Percentiles rank a stretch among this genome's conserved stretches.
phyloP scores from a whole-genome alignment of 2,329 filamentous ascomycete species.

The Ceratocystis colombiana region DNA sequence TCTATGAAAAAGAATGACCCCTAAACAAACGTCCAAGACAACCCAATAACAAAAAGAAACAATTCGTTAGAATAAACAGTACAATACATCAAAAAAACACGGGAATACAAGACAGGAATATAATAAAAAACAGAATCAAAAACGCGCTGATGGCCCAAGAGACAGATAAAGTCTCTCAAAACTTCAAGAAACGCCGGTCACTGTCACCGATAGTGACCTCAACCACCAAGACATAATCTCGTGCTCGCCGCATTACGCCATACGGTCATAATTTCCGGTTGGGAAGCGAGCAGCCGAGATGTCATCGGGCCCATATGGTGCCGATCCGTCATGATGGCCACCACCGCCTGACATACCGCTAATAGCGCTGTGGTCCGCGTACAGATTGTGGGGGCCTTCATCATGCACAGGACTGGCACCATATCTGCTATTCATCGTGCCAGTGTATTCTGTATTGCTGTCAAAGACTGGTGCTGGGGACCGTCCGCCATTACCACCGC shows the following conservation, averaged over 20 bases:
- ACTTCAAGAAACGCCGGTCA: no score
- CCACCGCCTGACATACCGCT: no score
- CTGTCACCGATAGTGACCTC: no score
- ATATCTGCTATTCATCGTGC: constrained; percentile 26
- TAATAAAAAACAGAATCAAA: background rate
- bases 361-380: constrained; percentile 10
- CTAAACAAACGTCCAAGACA: constrained; percentile 3
- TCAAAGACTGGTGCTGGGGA: constrained; percentile 36
- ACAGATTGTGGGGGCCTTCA: constrained; percentile 12
- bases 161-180: no score
- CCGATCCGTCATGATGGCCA: constrained; percentile 3
- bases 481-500: background rate
- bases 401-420: constrained; percentile 23
- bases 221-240: no score
- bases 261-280: constrained; percentile 46
- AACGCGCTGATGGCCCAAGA: background rate
- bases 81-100: constrained; percentile 1
- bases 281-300: constrained; percentile 38
- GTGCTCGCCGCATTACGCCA: background rate
- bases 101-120: constrained; percentile 1
- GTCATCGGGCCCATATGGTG: constrained; percentile 24
- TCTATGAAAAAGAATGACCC: no score
- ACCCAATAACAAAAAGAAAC: background rate
- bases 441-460: constrained; percentile 40
- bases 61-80: no score